These are phyloP conservation scores for Gossypium laxum DNA, from an alignment of 441 rosid genomes.

Conservation along the genomic window DNA sequence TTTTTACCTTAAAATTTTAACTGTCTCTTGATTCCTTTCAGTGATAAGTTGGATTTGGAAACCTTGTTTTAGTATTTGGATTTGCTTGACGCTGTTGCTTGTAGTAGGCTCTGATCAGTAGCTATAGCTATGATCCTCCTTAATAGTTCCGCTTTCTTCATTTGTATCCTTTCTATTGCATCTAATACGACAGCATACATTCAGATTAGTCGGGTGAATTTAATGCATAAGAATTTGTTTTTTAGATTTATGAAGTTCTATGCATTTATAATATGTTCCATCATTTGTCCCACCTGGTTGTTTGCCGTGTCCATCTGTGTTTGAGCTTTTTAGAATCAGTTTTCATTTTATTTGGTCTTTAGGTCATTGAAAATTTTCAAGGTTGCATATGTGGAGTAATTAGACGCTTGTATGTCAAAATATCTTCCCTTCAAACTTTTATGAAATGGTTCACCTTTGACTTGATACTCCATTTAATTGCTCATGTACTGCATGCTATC, in stretches of 20 bases:
- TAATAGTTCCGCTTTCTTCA: not conserved
- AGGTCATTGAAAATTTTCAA: not conserved
- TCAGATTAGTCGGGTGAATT: not conserved
- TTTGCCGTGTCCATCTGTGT: not conserved
- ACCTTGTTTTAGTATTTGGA: not conserved
- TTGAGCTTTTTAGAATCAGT: not conserved
- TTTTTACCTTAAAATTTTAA: not conserved
- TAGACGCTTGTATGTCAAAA: not conserved
- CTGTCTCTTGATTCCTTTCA: not conserved
- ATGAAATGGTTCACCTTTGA: not conserved
- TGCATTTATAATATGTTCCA: not conserved
- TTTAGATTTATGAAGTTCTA: not conserved
- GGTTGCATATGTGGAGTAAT: not conserved
- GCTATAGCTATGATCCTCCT: not conserved
- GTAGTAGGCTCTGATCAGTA: not conserved
- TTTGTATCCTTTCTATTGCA: not conserved
- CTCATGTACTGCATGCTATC: not conserved
- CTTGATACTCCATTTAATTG: not conserved
- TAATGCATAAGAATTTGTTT: not conserved
- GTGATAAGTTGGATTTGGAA: not conserved
- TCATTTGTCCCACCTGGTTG: not conserved
- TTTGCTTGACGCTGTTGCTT: not conserved
- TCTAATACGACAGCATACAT: not conserved
- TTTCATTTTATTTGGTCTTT: constrained; percentile 1
- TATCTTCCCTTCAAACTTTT: not conserved